Evolutionary conservation across 2,329 filamentous ascomycete species (phyloP).

Genomic region (Metarhizium robertsii): DNA sequence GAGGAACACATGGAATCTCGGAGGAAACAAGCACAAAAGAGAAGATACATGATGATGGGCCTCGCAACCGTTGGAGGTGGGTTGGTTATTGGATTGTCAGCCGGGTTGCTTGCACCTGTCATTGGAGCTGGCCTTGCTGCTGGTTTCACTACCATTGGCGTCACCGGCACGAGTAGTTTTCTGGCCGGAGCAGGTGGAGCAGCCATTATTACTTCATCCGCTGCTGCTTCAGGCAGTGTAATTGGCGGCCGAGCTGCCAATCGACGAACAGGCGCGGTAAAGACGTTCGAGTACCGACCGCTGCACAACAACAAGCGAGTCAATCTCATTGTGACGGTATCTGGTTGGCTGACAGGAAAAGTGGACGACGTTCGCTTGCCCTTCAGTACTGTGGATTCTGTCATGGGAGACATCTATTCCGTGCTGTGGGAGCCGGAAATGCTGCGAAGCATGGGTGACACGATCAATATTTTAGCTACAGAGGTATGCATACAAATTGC

Average conservation of each 20-base stretch:
- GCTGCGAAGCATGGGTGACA: slow-evolving; percentile 95
- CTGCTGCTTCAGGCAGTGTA: slow-evolving; percentile 75
- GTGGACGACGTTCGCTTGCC: slow-evolving; percentile 92
- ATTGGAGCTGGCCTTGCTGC: slow-evolving; percentile 91
- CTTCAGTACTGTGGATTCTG: slow-evolving; percentile 89
- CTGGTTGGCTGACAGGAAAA: slow-evolving; percentile 98
- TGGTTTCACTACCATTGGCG: slow-evolving; percentile 90
- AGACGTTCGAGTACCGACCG: slow-evolving; percentile 93
- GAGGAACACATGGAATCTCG: slow-evolving; percentile 85
- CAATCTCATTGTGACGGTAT: slow-evolving; percentile 89
- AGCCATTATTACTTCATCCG: slow-evolving; percentile 85
- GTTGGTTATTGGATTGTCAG: slow-evolving; percentile 89
- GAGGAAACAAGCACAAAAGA: slow-evolving; percentile 70
- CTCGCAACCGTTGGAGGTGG: slow-evolving; percentile 92
- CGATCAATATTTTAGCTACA: slow-evolving; percentile 95
- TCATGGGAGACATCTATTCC: slow-evolving; percentile 98
- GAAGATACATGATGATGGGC: slow-evolving; percentile 89
- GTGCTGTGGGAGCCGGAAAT: slow-evolving; percentile 97
- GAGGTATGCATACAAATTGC: slow-evolving; percentile 51
- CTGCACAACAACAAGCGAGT: slow-evolving; percentile 97
- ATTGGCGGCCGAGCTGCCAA: slow-evolving; percentile 82
- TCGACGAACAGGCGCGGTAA: slow-evolving; percentile 81
- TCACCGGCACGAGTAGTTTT: slow-evolving; percentile 81
- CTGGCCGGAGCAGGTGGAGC: slow-evolving; percentile 86
- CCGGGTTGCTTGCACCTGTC: slow-evolving; percentile 81